Conservation (phyloP, 2,329 filamentous ascomycete species). For the Cladophialophora bantiana region DNA sequence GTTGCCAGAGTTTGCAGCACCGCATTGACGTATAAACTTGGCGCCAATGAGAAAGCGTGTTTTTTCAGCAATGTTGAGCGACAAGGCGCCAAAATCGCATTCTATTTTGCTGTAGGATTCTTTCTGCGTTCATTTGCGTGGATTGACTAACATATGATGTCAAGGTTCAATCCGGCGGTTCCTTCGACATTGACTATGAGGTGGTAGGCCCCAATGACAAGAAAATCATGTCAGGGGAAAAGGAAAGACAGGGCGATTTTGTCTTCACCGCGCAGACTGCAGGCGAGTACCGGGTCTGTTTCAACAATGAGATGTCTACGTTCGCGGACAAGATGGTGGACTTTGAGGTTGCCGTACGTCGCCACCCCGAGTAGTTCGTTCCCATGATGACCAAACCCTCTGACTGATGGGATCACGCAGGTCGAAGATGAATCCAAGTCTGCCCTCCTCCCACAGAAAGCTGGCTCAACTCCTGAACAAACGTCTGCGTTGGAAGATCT, state of each 20-base stretch:
- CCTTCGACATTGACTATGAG: constrained; percentile 94
- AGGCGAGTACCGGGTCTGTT: constrained; percentile 97
- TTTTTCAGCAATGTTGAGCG: constrained; percentile 85
- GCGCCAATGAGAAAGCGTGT: constrained; percentile 91
- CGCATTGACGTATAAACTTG: constrained; percentile 90
- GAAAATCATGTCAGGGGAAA: constrained; percentile 82
- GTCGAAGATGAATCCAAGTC: constrained; percentile 82
- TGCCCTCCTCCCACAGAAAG: constrained; percentile 83
- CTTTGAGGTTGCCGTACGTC: constrained; percentile 91
- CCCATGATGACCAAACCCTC: constrained; percentile 34
- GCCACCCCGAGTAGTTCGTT: neutral
- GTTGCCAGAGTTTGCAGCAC: constrained; percentile 79
- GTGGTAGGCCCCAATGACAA: constrained; percentile 83
- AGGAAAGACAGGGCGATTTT: constrained; percentile 95
- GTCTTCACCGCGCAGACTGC: constrained; percentile 90
- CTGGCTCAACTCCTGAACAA: constrained; percentile 87
- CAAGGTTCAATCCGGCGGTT: constrained; percentile 96
- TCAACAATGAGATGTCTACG: constrained; percentile 97
- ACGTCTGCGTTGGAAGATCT: constrained; percentile 89
- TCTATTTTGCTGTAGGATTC: constrained; percentile 90
- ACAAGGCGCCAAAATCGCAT: constrained; percentile 86
- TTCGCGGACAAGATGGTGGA: constrained; percentile 98
- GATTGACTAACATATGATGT: neutral
- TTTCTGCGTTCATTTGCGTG: neutral
- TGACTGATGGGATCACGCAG: constrained; percentile 54